Evolutionary conservation across 768 basidiomycete species (phyloP), one percentile per base, ranked within the genome.

Genomic region (Phanerochaete sordida): DNA sequence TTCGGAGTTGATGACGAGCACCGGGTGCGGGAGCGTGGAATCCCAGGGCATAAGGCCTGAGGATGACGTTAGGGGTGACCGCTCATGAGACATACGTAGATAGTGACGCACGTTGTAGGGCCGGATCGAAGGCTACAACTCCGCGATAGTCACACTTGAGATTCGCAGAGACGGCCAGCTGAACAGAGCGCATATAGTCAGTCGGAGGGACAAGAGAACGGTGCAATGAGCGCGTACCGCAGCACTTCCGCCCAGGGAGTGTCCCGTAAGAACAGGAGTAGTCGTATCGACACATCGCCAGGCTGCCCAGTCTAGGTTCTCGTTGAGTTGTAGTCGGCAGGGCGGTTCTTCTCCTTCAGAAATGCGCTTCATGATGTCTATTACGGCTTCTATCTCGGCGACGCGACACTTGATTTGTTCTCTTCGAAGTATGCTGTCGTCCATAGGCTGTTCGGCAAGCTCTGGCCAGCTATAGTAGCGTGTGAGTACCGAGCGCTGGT

Each of bases 1-100:
- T 24, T 75, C 72, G 4, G 75, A 75, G 60, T 77, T 76, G 67
- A 79, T 67, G 15, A 74, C 73, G 21, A 78, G 70, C 7, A 75
- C 61, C 0, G 75, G 76, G 13, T 68, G 68, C 39, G 67, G 64
- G 15, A 70, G 62, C n/a, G 48, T 44, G 49, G 56, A 62, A 15
- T 46, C 58, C 67, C 70, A 70, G 8, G 72, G 69, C 8, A 62
- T 60, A n/a, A 72, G 50, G 7, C 72, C 74, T 71, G 27, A 46
- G 21, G n/a, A 13, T 23, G 71, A 19, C 4, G 39, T 43, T 19
- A 43, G 39, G 19, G 8, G 4, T 7, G 7, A 35, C 21, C 35
- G 30, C 31, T 26, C 6, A 28, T 9, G 7, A n/a, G 51, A 31
- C 23, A 21, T 43, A 37, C 19, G 24, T 16, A 43, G 31, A 8